Conservation (phyloP, 2,329 filamentous ascomycete species). For the Aschersonia sp. region DNA sequence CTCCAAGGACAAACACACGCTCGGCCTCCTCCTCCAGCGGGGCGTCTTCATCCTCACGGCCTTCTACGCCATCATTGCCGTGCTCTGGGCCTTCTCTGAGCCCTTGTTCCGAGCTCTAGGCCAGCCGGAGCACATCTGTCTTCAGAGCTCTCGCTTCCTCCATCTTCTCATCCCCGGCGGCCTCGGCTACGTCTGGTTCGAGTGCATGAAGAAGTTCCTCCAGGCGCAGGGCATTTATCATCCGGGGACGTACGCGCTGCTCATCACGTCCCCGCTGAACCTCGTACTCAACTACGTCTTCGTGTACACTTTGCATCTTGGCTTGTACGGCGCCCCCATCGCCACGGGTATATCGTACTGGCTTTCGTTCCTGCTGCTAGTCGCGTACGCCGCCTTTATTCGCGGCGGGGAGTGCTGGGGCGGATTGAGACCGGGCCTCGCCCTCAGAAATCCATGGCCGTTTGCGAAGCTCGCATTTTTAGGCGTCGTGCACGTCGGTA, state of each 20-base stretch:
- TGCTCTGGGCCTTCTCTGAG: slow-evolving; percentile 64
- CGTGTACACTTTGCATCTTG: slow-evolving; percentile 56
- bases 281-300: slow-evolving; percentile 69
- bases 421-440: slow-evolving; percentile 47
- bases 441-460: slow-evolving; percentile 47
- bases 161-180: slow-evolving; percentile 65
- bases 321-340: slow-evolving; percentile 64
- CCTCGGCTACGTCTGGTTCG: slow-evolving; percentile 77
- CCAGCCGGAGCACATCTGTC: slow-evolving; percentile 64
- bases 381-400: slow-evolving; percentile 59
- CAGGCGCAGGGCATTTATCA: slow-evolving; percentile 83
- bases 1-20: slow-evolving; percentile 61
- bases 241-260: slow-evolving; percentile 68
- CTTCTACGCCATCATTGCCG: slow-evolving; percentile 59
- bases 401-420: slow-evolving; percentile 67
- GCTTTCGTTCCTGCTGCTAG: slow-evolving; percentile 63
- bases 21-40: slow-evolving; percentile 67
- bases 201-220: slow-evolving; percentile 72
- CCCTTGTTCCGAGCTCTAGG: slow-evolving; percentile 61
- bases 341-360: slow-evolving; percentile 80
- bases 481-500: slow-evolving; percentile 72
- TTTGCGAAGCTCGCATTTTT: slow-evolving; percentile 64
- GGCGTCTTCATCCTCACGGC: slow-evolving; percentile 56
- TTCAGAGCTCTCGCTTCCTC: slow-evolving; percentile 49
- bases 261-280: slow-evolving; percentile 73